These are phyloP conservation scores for Penicillium frequentans DNA, from an alignment of 2,329 filamentous ascomycete genomes.

Conservation along the genomic window DNA sequence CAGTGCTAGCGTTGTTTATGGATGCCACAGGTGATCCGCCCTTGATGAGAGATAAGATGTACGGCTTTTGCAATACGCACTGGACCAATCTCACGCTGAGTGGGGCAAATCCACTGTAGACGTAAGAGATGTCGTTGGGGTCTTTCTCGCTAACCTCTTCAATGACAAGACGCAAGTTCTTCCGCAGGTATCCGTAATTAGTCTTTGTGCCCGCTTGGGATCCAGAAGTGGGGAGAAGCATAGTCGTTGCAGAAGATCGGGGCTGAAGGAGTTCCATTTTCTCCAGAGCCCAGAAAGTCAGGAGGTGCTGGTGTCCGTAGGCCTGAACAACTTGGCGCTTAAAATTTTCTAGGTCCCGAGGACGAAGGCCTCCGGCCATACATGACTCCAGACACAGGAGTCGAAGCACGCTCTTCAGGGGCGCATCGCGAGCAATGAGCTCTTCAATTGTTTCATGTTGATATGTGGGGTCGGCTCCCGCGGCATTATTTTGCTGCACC, in stretches of 20 bases:
- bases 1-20: slow-evolving; percentile 53
- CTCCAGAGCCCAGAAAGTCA: slow-evolving; percentile 85
- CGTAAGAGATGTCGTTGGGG: slow-evolving; percentile 93
- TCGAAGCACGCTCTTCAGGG: slow-evolving; percentile 77
- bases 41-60: slow-evolving; percentile 69
- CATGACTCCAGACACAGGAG: slow-evolving; percentile 89
- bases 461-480: slow-evolving; percentile 81
- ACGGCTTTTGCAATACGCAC: slow-evolving; percentile 87
- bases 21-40: slow-evolving; percentile 57
- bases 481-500: slow-evolving; percentile 92
- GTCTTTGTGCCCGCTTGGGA: slow-evolving; percentile 69
- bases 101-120: slow-evolving; percentile 95
- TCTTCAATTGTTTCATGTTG: slow-evolving; percentile 93
- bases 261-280: slow-evolving; percentile 84
- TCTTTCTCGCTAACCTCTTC: slow-evolving; percentile 96
- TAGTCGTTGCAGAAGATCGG: slow-evolving; percentile 72
- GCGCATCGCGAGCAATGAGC: slow-evolving; percentile 83
- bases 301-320: slow-evolving; percentile 91
- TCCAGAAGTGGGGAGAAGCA: slow-evolving; percentile 74
- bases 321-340: slow-evolving; percentile 84
- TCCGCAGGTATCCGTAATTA: slow-evolving; percentile 86
- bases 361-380: slow-evolving; percentile 82
- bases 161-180: slow-evolving; percentile 82
- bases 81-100: slow-evolving; percentile 89
- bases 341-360: slow-evolving; percentile 86